Base-by-base conservation (phyloP, 257 asterid species). In the Solanum pennellii region DNA sequence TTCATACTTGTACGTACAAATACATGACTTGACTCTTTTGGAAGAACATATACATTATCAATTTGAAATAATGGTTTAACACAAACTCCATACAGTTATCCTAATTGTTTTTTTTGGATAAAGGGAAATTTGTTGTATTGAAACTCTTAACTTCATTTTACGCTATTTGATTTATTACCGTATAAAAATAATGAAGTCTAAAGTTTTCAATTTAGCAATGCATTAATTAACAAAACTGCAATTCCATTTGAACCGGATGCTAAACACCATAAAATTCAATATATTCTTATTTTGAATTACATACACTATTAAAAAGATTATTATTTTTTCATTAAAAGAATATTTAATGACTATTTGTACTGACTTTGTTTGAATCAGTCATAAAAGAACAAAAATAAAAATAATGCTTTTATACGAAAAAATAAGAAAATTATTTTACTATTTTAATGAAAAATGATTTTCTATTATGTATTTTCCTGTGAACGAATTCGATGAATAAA, bases 341-440 rank as follows among this genome's bases (percentile, higher is more conserved):
- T 56, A 5, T 56, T 20, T 18, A 18, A 0, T 60, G 14, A 2
- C 12, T 60, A 23, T 60, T 9, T 60, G 1, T 7, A 21, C 6
- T 59, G 13, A 59, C 9, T 21, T 21, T 60, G 27, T 23, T 60
- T 60, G 13, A 21, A 23, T 60, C 69, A 6, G 3, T 60, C 13
- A 10, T 4, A 21, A 21, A 21, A 21, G 10, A 7, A 59, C 20
- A 31, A 31, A 20, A 21, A 20, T 20, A 14, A 15, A 21, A 9
- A 0, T 21, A 60, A 9, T 23, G 0, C 10, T 23, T 60, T 60
- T 4, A 21, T 60, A 3, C 1, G 13, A 0, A 60, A 60, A 21
- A 60, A 60, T 0, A 21, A 60, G 0, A 0, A 60, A 60, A 0
- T 60, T 9, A 35, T 23, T 60, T 2, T 9, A 4, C 0, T 10